Conservation (phyloP, 1,284 basidiomycete species). For the Puccinia hordei region DNA sequence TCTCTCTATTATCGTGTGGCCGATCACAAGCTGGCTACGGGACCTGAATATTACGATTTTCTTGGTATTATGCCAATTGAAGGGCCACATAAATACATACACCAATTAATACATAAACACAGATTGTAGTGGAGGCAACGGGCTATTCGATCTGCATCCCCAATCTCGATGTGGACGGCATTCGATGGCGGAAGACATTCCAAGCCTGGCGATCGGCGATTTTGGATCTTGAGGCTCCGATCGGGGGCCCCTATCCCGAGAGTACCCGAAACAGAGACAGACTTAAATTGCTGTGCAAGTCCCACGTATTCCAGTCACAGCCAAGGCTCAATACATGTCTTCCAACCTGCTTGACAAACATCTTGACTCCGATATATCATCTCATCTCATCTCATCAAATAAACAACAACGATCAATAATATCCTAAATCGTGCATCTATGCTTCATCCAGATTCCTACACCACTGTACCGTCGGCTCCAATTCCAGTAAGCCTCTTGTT, state of each 20-base stretch:
- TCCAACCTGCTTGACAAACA: neutral
- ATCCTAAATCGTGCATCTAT: neutral
- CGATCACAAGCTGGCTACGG: neutral
- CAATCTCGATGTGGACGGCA: no score
- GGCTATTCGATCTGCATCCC: neutral
- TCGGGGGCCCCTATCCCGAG: neutral
- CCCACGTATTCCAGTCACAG: no score
- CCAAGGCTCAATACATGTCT: no score
- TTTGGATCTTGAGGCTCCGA: neutral
- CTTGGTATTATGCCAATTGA: no score
- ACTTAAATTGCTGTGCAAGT: neutral
- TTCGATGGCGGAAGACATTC: no score
- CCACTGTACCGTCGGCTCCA: constrained; percentile 31
- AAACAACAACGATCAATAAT: neutral
- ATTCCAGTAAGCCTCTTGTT: constrained; percentile 27
- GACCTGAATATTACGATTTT: neutral
- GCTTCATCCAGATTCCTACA: constrained; percentile 37
- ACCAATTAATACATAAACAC: no score
- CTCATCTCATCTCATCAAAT: no score
- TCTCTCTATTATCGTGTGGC: neutral
- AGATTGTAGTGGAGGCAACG: neutral
- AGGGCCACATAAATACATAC: no score
- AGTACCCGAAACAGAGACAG: neutral
- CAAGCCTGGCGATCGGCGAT: no score
- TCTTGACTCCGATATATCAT: neutral